A percentile compares a stretch with the other conserved stretches of the same genome.
Evolutionary conservation across 2,329 filamentous ascomycete genomes (phyloP).

Genomic region (Penicillium sclerotigenum): DNA sequence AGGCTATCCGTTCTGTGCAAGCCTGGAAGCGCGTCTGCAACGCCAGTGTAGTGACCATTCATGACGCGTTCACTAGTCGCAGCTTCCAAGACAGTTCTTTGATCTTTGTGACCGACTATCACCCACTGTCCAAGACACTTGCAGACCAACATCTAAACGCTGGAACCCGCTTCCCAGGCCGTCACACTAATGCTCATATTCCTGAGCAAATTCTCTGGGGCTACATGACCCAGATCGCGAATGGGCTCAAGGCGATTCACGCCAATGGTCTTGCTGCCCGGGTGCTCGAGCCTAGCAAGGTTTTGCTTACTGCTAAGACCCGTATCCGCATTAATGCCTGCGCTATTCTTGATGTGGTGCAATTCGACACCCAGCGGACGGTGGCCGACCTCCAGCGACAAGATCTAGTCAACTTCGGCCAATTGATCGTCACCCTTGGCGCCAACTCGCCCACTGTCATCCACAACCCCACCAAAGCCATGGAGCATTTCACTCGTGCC

Average conservation of each 20-base stretch:
- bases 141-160: constrained; percentile 67
- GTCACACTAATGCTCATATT: constrained; percentile 50
- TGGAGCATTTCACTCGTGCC: constrained; percentile 72
- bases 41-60: constrained; percentile 76
- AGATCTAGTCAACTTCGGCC: constrained; percentile 80
- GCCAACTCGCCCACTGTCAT: constrained; percentile 61
- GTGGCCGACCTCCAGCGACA: constrained; percentile 78
- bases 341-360: constrained; percentile 82
- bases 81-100: constrained; percentile 93
- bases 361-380: constrained; percentile 68
- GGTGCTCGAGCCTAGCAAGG: constrained; percentile 81
- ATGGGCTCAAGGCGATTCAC: constrained; percentile 83
- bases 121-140: constrained; percentile 85
- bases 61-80: constrained; percentile 89
- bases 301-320: constrained; percentile 86
- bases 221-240: constrained; percentile 88
- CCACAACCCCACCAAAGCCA: constrained; percentile 64
- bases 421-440: constrained; percentile 76
- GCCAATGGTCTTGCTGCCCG: constrained; percentile 75
- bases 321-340: constrained; percentile 85
- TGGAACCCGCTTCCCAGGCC: constrained; percentile 41
- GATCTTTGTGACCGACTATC: constrained; percentile 90
- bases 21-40: constrained; percentile 85
- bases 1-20: constrained; percentile 79
- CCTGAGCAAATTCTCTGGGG: constrained; percentile 79